phyloP scores from a whole-genome alignment of 163 green algal species.

The Chloromonas sp. region DNA sequence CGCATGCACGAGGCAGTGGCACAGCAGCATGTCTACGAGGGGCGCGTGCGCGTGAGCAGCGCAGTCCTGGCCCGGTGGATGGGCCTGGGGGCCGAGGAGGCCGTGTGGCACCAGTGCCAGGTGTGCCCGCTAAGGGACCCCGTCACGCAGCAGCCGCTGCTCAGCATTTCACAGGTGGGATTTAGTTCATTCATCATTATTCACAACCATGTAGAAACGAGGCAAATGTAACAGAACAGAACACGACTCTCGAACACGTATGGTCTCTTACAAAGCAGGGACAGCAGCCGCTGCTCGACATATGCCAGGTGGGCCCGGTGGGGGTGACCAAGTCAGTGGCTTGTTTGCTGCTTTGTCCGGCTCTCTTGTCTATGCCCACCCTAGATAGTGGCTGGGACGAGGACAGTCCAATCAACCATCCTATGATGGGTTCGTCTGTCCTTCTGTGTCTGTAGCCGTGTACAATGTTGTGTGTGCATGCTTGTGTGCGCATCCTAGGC shows the following conservation, averaged over 20 bases:
- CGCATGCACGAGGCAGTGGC: neutral
- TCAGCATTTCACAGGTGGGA: neutral
- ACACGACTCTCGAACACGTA: neutral
- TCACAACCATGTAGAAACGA: neutral
- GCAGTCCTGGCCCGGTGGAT: constrained; percentile 1
- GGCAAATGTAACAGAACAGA: neutral
- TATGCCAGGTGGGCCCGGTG: neutral
- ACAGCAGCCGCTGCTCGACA: neutral
- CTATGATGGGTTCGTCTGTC: no score
- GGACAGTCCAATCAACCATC: neutral
- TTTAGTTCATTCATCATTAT: neutral
- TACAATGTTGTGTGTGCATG: no score
- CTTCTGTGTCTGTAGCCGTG: no score
- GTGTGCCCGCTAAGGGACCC: neutral
- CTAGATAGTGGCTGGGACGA: neutral
- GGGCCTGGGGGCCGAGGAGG: neutral
- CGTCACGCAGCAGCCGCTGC: neutral
- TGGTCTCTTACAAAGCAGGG: neutral
- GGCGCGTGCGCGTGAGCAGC: constrained; percentile 1
- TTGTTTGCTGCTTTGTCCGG: neutral
- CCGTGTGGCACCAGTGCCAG: constrained; percentile 6
- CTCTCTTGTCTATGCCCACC: neutral
- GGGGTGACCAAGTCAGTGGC: neutral
- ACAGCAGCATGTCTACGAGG: neutral
- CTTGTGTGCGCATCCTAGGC: no score